These are phyloP conservation scores for Ophiostoma sp. DNA, from an alignment of 2,329 filamentous ascomycete genomes.

Conservation along the genomic window DNA sequence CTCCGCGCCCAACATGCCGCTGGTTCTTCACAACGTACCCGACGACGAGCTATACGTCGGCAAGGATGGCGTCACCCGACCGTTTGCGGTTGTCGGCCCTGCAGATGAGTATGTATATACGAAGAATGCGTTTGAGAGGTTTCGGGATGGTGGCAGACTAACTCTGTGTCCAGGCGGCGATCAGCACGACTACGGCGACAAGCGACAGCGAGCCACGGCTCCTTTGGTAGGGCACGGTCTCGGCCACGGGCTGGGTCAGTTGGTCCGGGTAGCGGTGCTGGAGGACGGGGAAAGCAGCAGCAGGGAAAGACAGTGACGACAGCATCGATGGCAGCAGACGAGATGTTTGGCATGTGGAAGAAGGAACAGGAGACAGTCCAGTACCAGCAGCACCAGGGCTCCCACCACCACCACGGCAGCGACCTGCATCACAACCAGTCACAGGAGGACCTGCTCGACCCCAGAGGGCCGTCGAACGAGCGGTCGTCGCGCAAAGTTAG, in stretches of 20 bases:
- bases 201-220: conserved; percentile 47
- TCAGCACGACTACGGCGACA: conserved; percentile 43
- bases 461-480: background rate
- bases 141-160: background rate
- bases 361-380: conserved; percentile 37
- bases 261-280: conserved; percentile 18
- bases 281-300: conserved; percentile 17
- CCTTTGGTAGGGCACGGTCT: conserved; percentile 61
- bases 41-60: conserved; percentile 63
- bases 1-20: conserved; percentile 38
- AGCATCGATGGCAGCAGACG: conserved; percentile 56
- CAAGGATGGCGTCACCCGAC: conserved; percentile 59
- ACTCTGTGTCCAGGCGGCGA: conserved; percentile 46
- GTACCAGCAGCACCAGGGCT: conserved; percentile 18
- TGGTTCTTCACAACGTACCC: conserved; percentile 63
- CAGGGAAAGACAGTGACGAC: conserved; percentile 48
- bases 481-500: conserved; percentile 27
- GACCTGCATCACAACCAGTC: conserved; percentile 27
- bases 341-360: conserved; percentile 56
- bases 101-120: conserved; percentile 24
- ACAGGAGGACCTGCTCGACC: conserved; percentile 23
- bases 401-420: conserved; percentile 16
- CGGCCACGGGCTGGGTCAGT: conserved; percentile 32
- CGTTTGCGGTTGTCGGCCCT: conserved; percentile 54
- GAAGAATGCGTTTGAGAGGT: background rate